Evolutionary conservation across 768 basidiomycete genomes (phyloP).

Genomic region (Steccherinum ochraceum): DNA sequence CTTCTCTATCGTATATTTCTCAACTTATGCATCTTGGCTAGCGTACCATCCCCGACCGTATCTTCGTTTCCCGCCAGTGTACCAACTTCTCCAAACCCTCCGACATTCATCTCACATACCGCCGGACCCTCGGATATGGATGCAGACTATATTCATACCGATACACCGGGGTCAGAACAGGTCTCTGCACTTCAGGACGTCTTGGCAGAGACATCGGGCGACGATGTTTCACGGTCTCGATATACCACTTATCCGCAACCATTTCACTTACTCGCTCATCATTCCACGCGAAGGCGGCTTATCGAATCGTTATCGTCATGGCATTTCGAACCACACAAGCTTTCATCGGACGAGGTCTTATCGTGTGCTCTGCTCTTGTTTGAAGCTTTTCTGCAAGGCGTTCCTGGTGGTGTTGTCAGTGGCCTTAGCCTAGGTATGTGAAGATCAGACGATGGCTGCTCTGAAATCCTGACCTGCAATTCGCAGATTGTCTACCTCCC

Average conservation of each 20-base stretch:
- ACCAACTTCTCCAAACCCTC: background rate
- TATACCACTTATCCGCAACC: background rate
- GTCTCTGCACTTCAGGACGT: no score
- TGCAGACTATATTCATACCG: no score
- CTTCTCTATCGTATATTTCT: constrained; percentile 26
- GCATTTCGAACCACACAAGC: constrained; percentile 85
- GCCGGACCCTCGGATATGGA: no score
- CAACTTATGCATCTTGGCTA: background rate
- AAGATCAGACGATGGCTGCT: no score
- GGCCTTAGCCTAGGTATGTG: background rate
- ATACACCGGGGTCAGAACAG: no score
- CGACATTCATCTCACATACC: no score
- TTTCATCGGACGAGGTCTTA: constrained; percentile 77
- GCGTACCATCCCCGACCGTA: constrained; percentile 10
- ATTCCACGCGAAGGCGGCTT: constrained; percentile 53
- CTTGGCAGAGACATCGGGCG: no score
- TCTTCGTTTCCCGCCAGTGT: constrained; percentile 15
- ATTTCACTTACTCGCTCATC: background rate
- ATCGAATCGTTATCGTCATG: constrained; percentile 69
- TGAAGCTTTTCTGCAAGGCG: constrained; percentile 34
- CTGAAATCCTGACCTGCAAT: no score
- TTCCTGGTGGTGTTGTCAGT: background rate
- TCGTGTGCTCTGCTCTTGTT: constrained; percentile 83
- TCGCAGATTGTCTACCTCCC: constrained; percentile 61
- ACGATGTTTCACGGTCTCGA: background rate